These are phyloP conservation scores for Dichotomopilus funicola DNA, from an alignment of 2,329 filamentous ascomycete species.

Conservation along the genomic window DNA sequence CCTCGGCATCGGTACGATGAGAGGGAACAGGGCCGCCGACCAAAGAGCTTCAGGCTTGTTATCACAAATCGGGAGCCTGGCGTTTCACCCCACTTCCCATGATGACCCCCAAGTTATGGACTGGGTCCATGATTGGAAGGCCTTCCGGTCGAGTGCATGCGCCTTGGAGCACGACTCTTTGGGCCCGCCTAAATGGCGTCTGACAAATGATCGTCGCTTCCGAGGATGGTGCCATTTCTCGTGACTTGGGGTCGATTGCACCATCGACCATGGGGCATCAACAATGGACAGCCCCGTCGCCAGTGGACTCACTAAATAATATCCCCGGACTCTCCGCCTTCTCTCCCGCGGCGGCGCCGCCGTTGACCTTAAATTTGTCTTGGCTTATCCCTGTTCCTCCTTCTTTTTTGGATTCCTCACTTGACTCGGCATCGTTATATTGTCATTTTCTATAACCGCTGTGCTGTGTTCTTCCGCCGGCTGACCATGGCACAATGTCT, in stretches of 20 bases:
- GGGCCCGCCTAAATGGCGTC: constrained; percentile 27
- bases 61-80: constrained; percentile 19
- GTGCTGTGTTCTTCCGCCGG: constrained; percentile 17
- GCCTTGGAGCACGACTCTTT: constrained; percentile 13
- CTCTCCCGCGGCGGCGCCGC: constrained; percentile 21
- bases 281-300: constrained; percentile 16
- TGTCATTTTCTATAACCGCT: no score
- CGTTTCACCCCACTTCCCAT: constrained; percentile 14
- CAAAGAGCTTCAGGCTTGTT: constrained; percentile 19
- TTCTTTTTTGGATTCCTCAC: neutral
- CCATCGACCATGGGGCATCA: constrained; percentile 25
- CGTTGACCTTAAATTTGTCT: constrained; percentile 21
- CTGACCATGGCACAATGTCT: constrained; percentile 43
- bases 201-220: constrained; percentile 36
- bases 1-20: neutral
- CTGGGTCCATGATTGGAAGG: constrained; percentile 28
- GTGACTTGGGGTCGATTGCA: constrained; percentile 38
- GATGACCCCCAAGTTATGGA: constrained; percentile 18
- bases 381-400: constrained; percentile 4
- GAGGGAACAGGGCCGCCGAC: constrained; percentile 6
- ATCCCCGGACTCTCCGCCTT: constrained; percentile 19
- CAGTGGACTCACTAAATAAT: constrained; percentile 4
- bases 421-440: no score
- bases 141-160: constrained; percentile 18
- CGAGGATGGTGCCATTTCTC: constrained; percentile 55